Conservation (phyloP, 2,329 filamentous ascomycete species). For the Ophiosphaerella narmari region DNA sequence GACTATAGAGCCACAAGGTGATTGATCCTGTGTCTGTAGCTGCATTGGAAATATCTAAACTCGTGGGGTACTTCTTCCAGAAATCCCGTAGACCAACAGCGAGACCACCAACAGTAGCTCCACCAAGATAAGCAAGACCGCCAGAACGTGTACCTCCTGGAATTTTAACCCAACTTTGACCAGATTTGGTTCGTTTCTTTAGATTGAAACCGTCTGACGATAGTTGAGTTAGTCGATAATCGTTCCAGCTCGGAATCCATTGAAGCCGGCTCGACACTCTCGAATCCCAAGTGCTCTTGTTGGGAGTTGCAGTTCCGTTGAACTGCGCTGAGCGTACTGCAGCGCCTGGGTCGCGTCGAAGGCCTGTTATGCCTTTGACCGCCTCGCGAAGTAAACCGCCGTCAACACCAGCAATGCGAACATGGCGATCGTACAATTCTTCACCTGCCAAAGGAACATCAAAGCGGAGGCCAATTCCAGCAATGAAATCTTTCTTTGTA, state of each 20-base stretch:
- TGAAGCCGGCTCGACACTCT: slow-evolving; percentile 54
- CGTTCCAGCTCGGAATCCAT: slow-evolving; percentile 64
- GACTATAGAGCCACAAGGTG: slow-evolving; percentile 66
- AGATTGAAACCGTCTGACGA: slow-evolving; percentile 65
- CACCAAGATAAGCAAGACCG: slow-evolving; percentile 64
- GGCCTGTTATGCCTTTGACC: slow-evolving; percentile 63
- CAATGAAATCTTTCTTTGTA: slow-evolving; percentile 56
- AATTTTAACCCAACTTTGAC: slow-evolving; percentile 63
- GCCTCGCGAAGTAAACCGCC: slow-evolving; percentile 63
- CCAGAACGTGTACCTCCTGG: slow-evolving; percentile 60
- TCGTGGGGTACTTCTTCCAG: slow-evolving; percentile 66
- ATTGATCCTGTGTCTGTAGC: slow-evolving; percentile 56
- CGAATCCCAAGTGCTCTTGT: slow-evolving; percentile 53
- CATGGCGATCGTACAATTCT: slow-evolving; percentile 62
- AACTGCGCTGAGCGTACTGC: slow-evolving; percentile 57
- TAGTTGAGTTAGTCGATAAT: slow-evolving; percentile 62
- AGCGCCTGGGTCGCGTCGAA: slow-evolving; percentile 60
- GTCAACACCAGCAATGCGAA: slow-evolving; percentile 60
- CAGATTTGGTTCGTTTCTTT: slow-evolving; percentile 63
- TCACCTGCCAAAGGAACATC: slow-evolving; percentile 59
- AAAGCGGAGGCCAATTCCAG: slow-evolving; percentile 61
- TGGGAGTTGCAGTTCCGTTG: slow-evolving; percentile 52
- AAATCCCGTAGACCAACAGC: slow-evolving; percentile 64
- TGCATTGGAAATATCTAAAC: slow-evolving; percentile 60
- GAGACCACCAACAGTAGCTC: slow-evolving; percentile 61